Evolutionary conservation across 23 red algal species (phyloP).

Genomic region (Cyanidioschyzon merolae): DNA sequence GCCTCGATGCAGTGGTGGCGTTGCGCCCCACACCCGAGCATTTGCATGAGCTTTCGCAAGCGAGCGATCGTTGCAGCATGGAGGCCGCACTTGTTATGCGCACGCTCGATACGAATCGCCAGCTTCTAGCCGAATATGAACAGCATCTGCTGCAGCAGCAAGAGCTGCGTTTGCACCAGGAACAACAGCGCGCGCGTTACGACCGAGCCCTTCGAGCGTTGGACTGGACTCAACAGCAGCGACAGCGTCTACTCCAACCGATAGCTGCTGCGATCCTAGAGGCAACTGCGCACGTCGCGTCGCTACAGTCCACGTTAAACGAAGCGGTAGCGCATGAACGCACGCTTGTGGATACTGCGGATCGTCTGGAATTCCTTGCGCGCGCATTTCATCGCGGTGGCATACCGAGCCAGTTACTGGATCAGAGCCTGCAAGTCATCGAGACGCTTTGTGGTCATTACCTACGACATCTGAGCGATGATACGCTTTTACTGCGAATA

Average conservation of each 20-base stretch:
- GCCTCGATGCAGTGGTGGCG: neutral
- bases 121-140: neutral
- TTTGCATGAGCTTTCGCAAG: neutral
- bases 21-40: neutral
- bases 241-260: neutral
- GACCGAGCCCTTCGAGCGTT: neutral
- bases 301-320: neutral
- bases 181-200: neutral
- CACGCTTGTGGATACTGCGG: too few species aligned
- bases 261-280: neutral
- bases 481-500: slow-evolving; percentile 38
- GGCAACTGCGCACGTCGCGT: neutral
- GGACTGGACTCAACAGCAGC: neutral
- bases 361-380: neutral
- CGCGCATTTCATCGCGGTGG: slow-evolving; percentile 40
- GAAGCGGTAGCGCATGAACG: neutral
- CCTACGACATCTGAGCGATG: slow-evolving; percentile 35
- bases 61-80: neutral
- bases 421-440: slow-evolving; percentile 39
- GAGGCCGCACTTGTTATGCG: neutral
- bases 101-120: neutral
- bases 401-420: slow-evolving; percentile 34
- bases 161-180: neutral
- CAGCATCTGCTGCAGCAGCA: neutral
- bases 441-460: slow-evolving; percentile 34